Conservation (phyloP, 2,329 filamentous ascomycete species). For the Colletotrichum limetticola region DNA sequence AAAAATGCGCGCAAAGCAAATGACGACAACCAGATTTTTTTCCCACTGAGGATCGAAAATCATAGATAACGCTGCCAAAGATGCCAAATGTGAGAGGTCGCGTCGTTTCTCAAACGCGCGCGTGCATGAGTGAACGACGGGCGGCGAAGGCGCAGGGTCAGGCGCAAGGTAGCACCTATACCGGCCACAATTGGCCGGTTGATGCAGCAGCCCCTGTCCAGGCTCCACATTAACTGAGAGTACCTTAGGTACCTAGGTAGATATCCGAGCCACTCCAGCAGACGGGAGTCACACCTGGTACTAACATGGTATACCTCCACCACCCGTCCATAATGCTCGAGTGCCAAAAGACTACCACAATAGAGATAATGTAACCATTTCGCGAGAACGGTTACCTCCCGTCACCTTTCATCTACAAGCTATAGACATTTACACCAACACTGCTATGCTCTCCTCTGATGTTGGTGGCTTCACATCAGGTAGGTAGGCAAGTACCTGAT, state of each 20-base stretch:
- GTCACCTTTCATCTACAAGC: neutral
- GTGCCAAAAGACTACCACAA: neutral
- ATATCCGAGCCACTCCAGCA: neutral
- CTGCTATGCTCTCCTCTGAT: neutral
- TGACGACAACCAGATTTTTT: neutral
- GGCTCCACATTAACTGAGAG: neutral
- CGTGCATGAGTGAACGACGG: slow-evolving; percentile 13
- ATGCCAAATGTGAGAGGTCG: neutral
- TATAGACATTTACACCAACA: neutral
- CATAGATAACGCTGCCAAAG: slow-evolving; percentile 38
- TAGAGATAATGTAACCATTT: neutral
- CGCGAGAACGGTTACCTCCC: neutral
- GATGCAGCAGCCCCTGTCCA: neutral
- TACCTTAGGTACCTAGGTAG: neutral
- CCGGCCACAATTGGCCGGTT: neutral
- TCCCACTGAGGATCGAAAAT: slow-evolving; percentile 14
- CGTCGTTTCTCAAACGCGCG: slow-evolving; percentile 18
- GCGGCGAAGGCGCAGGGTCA: slow-evolving; percentile 13
- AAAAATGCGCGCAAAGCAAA: neutral
- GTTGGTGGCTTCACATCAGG: neutral
- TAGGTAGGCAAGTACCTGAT: too few relatives aligned
- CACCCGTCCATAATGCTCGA: too few relatives aligned
- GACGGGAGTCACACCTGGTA: neutral
- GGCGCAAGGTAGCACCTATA: neutral
- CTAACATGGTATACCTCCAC: neutral